These are phyloP conservation scores for Prosopis cineraria DNA, from an alignment of 306 rosid species.

Conservation along the genomic window DNA sequence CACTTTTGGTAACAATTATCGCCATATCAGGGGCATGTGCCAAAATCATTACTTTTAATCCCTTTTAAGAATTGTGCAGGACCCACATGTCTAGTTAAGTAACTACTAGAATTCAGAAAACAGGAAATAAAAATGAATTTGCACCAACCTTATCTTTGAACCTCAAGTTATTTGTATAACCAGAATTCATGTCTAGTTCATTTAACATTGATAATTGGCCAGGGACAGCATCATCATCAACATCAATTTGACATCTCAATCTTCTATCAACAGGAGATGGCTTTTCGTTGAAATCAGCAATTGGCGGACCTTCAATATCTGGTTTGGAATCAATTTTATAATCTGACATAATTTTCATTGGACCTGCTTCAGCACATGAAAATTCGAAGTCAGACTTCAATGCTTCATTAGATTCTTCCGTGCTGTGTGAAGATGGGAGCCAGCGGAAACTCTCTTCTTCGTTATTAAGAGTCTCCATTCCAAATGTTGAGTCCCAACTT, in stretches of 20 bases:
- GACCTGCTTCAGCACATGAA: slow-evolving; percentile 54
- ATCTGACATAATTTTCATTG: slow-evolving; percentile 42
- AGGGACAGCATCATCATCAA: slow-evolving; percentile 37
- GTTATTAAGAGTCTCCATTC: slow-evolving; percentile 54
- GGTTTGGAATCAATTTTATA: slow-evolving; percentile 34
- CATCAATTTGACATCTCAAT: slow-evolving; percentile 33
- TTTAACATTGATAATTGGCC: slow-evolving; percentile 35
- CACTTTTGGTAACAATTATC: background rate
- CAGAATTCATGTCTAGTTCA: slow-evolving; percentile 38
- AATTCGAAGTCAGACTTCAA: slow-evolving; percentile 53
- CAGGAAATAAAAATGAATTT: background rate
- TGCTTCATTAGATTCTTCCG: slow-evolving; percentile 55
- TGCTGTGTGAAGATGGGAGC: slow-evolving; percentile 57
- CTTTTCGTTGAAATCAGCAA: slow-evolving; percentile 35
- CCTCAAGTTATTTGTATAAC: slow-evolving; percentile 33
- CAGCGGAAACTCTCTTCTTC: slow-evolving; percentile 66
- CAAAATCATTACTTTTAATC: slow-evolving; percentile 3
- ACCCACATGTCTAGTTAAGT: background rate
- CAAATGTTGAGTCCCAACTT: slow-evolving; percentile 67
- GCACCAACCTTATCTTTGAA: slow-evolving; percentile 50
- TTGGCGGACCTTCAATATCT: slow-evolving; percentile 37
- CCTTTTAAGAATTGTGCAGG: background rate
- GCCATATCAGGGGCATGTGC: background rate
- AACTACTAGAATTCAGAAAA: background rate
- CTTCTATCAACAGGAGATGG: slow-evolving; percentile 30